Base-by-base conservation (phyloP, 495 filamentous ascomycete species). In the Talaromyces adpressus region DNA sequence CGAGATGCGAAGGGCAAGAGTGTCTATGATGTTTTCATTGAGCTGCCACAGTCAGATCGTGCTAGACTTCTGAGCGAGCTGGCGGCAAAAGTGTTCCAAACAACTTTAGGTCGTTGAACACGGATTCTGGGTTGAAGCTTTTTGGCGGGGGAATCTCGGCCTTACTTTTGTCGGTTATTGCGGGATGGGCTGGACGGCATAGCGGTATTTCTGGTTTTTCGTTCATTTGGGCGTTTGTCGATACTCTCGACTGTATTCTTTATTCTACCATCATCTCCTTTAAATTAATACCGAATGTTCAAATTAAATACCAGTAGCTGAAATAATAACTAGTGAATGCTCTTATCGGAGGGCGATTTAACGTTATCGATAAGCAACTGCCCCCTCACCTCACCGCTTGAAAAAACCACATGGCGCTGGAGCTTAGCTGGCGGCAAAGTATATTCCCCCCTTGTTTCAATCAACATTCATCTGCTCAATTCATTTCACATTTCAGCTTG, bases 1-100 rank as follows among this genome's bases (percentile, higher is more conserved):
- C 80, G 94, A 49, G 94, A 98, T 79, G 84, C 89, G 16, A 89
- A 87, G 75, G 93, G 93, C 9, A 97, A 97, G 86, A 94, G 90
- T 76, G 95, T 98, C 22, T 98, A 95, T 78, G 83, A 85, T 51
- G 94, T 97, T 25, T 98, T 93, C 67, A 58, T 84, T 69, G 91
- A 96, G 64, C 73, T 98, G 68, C 92, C 92, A 63, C 87, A 89
- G 73, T 77, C 75, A 32, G 92, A 96, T 69, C 88, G 89, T 67
- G 84, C 90, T 36, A 86, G 85, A 77, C 73, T 98, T 68, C 74
- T 92, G 59, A 89, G 86, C 70, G 86, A 90, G 75, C 72, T 92
- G 63, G 89, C 89, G 16, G 85, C 87, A 22, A 90, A 87, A 72
- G 83, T 91, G 2, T 89, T 92, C 53, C 78, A 79, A 61, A 63